Conservation (phyloP, 176 grass and related monocot species). For the Stipa capillata region DNA sequence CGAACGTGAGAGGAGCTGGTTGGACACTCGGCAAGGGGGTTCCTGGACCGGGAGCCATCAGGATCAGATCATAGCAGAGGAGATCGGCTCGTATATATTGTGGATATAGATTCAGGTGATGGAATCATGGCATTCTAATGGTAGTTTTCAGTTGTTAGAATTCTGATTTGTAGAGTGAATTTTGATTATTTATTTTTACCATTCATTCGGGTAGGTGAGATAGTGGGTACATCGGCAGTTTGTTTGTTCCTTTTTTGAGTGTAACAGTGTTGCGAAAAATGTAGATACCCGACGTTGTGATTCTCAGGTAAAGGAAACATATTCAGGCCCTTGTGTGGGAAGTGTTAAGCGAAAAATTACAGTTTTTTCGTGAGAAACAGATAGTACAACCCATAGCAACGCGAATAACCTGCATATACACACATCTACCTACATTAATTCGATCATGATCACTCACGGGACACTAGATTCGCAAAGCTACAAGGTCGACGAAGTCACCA, state of each 20-base stretch:
- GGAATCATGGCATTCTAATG: neutral
- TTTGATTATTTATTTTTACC: neutral
- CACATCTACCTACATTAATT: no score
- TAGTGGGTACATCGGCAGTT: neutral
- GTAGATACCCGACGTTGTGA: constrained; percentile 2
- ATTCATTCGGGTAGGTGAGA: constrained; percentile 13
- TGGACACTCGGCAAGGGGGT: neutral
- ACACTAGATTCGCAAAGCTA: no score
- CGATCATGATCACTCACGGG: no score
- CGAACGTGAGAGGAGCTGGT: neutral
- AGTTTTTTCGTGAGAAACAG: no score
- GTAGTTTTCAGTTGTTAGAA: neutral
- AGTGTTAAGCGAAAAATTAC: neutral
- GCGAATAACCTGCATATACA: no score
- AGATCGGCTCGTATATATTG: constrained; percentile 10
- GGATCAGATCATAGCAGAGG: constrained; percentile 4
- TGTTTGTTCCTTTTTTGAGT: neutral
- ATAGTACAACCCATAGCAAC: no score
- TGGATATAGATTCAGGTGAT: constrained; percentile 12
- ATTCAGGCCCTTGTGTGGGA: neutral
- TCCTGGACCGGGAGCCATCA: constrained; percentile 29
- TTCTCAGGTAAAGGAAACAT: neutral
- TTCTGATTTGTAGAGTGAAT: neutral
- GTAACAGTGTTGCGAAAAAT: neutral
- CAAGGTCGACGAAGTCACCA: no score